phyloP scores from a whole-genome alignment of 768 basidiomycete species.

The Rhizopogon sp. region DNA sequence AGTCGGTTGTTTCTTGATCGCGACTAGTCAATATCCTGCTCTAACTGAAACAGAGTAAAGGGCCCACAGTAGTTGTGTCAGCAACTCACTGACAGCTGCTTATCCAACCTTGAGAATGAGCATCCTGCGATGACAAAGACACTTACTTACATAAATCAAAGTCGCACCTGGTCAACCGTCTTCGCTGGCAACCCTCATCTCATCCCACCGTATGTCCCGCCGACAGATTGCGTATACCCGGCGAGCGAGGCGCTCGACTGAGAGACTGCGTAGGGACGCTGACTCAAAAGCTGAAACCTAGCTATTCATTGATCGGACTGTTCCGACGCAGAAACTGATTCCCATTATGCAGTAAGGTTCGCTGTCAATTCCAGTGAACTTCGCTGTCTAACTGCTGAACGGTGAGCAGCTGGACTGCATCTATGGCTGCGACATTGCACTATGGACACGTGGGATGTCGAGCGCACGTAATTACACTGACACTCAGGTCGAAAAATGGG shows the following conservation, averaged over 20 bases:
- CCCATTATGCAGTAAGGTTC: background rate
- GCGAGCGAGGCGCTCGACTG: background rate
- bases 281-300: background rate
- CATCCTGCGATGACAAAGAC: constrained; percentile 1
- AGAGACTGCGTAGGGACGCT: background rate
- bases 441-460: background rate
- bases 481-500: background rate
- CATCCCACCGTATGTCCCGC: background rate
- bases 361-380: background rate
- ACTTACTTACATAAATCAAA: constrained; percentile 1
- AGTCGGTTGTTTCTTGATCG: background rate
- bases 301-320: background rate
- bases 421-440: background rate
- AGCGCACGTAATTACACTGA: background rate
- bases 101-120: background rate
- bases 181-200: background rate
- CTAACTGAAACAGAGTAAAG: background rate
- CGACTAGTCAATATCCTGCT: background rate
- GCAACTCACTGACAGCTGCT: background rate
- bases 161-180: background rate
- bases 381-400: background rate
- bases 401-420: background rate
- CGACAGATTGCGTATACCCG: background rate
- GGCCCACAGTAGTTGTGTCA: background rate
- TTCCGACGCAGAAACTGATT: background rate